These are phyloP conservation scores for Neurospora tetraspora DNA, from an alignment of 495 filamentous ascomycete genomes.

Conservation along the genomic window DNA sequence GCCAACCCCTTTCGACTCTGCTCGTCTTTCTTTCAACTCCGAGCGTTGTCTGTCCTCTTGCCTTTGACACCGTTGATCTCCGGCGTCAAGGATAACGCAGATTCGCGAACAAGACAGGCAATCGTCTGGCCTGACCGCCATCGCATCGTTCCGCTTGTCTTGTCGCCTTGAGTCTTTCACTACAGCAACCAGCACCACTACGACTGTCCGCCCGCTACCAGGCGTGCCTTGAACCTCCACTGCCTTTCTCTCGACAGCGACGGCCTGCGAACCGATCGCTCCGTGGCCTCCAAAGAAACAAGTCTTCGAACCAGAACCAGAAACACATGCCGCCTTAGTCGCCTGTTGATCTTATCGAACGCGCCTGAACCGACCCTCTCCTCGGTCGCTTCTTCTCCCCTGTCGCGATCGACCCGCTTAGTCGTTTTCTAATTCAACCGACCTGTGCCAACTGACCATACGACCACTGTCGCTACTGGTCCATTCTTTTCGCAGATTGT, in stretches of 20 bases:
- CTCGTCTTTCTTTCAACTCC: neutral
- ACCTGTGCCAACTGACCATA: neutral
- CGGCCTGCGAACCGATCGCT: neutral
- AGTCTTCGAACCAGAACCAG: neutral
- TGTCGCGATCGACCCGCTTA: neutral
- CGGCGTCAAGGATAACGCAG: neutral
- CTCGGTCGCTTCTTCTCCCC: neutral
- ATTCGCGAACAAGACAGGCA: neutral
- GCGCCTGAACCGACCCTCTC: conserved; percentile 11
- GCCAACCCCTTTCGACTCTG: neutral
- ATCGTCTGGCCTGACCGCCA: neutral
- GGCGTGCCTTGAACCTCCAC: neutral
- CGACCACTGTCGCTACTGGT: neutral
- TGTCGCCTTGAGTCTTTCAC: neutral
- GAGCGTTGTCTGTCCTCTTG: neutral
- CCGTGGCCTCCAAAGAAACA: neutral
- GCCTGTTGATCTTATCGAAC: conserved; percentile 7
- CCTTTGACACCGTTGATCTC: neutral
- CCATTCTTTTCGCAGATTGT: neutral
- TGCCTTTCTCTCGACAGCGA: neutral
- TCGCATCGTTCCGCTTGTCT: neutral
- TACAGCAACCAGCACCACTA: neutral
- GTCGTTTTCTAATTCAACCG: neutral
- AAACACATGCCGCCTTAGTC: conserved; percentile 12
- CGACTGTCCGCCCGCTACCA: neutral